Base-by-base conservation (phyloP, 768 basidiomycete genomes). In the Crucibulum laeve region DNA sequence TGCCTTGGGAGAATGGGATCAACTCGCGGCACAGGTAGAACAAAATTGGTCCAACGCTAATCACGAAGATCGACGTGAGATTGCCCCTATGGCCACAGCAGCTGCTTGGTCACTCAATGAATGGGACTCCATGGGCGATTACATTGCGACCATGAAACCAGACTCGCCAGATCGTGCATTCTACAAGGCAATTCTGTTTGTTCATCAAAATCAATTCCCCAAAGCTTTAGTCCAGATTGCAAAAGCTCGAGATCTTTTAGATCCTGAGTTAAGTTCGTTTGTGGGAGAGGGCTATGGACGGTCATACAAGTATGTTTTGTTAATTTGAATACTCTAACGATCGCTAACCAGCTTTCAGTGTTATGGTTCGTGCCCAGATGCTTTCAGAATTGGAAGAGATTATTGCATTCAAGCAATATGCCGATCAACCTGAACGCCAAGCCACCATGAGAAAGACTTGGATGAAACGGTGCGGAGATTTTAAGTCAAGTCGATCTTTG, bases 111-210 rank as follows among this genome's bases (percentile, higher is more conserved):
- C 91, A 1, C 67, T 97, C 44, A 84, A 87, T 50, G 94, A 97
- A 54, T 99, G 96, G 96, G 93, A 97, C 53, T 77, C 84, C 3
- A 99, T 99, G 96, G 96, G 98, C 35, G 84, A 92, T 53, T 98
- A 96, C 60, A 95, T 99, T 43, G 74, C 78, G 4, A 88, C 87
- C 2, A 95, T 99, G 91, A 91, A 89, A 59, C 65, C 73, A 19
- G 95, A 97, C 58, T 93, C 94, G 3, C 81, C 93, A 0, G 96
- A 99, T 62, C 78, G 92, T 21, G 87, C 89, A 4, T 99, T 97
- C 73, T 98, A 96, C 70, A 80, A 90, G 23, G 95, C 96, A 2
- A 96, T 99, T 48, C 74, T 99, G 32, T 84, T 88, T 7, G 91
- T 99, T 17, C 95, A 99, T 59, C 88, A 96, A 57, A 95, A 94